Conservation (phyloP, 2,329 filamentous ascomycete genomes). For the Neoascochyta sp. region DNA sequence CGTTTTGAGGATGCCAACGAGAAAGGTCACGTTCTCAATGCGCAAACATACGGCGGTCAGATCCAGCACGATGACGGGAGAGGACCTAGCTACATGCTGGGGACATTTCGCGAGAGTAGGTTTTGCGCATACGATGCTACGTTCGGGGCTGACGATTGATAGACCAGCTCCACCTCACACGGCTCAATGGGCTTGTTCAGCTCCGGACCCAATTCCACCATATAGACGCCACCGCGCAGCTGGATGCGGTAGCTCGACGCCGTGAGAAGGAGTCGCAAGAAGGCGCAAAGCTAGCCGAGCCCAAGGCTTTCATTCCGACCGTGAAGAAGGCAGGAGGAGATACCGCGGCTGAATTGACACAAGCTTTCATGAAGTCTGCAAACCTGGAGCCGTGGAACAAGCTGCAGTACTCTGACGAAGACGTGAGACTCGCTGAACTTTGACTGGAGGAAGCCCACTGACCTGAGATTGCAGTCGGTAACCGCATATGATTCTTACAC, state of each 20-base stretch:
- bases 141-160: slow-evolving; percentile 8
- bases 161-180: slow-evolving; percentile 85
- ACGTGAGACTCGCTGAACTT: slow-evolving; percentile 43
- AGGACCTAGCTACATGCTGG: slow-evolving; percentile 79
- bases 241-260: slow-evolving; percentile 53
- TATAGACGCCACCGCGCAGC: slow-evolving; percentile 77
- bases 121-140: too few relatives aligned
- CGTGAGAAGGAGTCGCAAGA: slow-evolving; percentile 47
- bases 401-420: slow-evolving; percentile 78
- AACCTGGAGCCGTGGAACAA: slow-evolving; percentile 79
- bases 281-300: slow-evolving; percentile 49
- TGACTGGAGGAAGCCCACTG: slow-evolving; percentile 1
- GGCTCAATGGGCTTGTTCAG: slow-evolving; percentile 77
- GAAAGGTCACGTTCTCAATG: slow-evolving; percentile 68
- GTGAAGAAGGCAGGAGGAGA: slow-evolving; percentile 73
- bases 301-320: slow-evolving; percentile 79
- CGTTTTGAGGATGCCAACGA: slow-evolving; percentile 61
- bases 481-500: slow-evolving; percentile 74
- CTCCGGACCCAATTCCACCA: slow-evolving; percentile 91
- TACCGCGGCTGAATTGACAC: slow-evolving; percentile 65
- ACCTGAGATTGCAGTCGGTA: slow-evolving; percentile 46
- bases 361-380: slow-evolving; percentile 70
- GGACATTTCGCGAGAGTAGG: slow-evolving; percentile 79
- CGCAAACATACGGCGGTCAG: slow-evolving; percentile 82
- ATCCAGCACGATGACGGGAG: slow-evolving; percentile 66